These are phyloP conservation scores for Planoprotostelium fungivorum DNA, from an alignment of 78 protist genomes.

Conservation along the genomic window DNA sequence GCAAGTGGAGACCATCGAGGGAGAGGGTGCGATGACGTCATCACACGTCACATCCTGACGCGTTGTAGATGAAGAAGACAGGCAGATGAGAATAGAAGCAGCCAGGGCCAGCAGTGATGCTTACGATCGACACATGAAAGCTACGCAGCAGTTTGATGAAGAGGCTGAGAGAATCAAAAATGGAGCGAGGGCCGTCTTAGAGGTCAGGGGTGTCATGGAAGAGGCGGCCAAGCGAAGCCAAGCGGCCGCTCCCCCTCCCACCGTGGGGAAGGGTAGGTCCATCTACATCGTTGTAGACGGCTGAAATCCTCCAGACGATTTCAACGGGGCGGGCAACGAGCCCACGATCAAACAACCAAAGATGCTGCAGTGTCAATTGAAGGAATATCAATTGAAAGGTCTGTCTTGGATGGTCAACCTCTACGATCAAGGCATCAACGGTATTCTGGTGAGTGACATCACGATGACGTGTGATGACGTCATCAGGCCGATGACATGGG, in stretches of 20 bases:
- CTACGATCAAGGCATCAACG: conserved; percentile 87
- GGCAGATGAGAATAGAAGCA: background rate
- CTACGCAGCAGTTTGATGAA: background rate
- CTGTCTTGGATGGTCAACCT: conserved; percentile 90
- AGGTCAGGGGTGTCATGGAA: background rate
- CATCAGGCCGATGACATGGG: conserved; percentile 82
- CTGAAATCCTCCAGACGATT: conserved; percentile 2
- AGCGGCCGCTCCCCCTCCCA: background rate
- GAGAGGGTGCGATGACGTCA: background rate
- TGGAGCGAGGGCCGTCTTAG: background rate
- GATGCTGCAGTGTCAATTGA: conserved; percentile 60
- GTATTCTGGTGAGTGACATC: conserved; percentile 65
- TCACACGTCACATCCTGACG: background rate
- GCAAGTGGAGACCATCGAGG: conserved; percentile 1
- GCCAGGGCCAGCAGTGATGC: background rate
- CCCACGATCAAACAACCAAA: conserved; percentile 45
- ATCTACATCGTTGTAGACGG: background rate
- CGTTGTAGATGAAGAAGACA: background rate
- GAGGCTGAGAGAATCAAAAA: background rate
- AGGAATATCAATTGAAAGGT: conserved; percentile 92
- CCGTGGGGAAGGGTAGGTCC: background rate
- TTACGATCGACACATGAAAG: background rate
- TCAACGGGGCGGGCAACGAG: conserved; percentile 4
- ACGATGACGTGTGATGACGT: background rate
- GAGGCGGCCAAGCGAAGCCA: background rate